phyloP scores from a whole-genome alignment of 2,329 filamentous ascomycete genomes.

The Hypoxylon sp. region DNA sequence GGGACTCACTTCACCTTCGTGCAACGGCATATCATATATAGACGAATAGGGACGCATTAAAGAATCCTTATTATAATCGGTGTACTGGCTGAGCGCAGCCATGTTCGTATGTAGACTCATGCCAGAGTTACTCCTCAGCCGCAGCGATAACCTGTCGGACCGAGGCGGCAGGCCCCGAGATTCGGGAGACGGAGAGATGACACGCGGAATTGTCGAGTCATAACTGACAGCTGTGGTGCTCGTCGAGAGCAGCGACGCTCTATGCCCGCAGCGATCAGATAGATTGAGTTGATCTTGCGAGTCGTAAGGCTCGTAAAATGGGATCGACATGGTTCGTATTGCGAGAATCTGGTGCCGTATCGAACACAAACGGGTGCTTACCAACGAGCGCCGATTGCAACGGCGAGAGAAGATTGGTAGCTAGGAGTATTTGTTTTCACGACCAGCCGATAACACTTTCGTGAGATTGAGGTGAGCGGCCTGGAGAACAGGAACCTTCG shows the following conservation, averaged over 20 bases:
- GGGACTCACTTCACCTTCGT: constrained; percentile 18
- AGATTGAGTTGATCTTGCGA: constrained; percentile 1
- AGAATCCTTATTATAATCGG: constrained; percentile 54
- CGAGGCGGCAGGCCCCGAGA: constrained; percentile 26
- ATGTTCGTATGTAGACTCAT: constrained; percentile 56
- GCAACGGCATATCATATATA: not conserved
- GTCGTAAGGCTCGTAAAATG: not conserved
- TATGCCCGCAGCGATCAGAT: constrained; percentile 12
- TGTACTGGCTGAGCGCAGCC: constrained; percentile 55
- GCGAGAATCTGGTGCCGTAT: not conserved
- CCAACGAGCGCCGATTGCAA: not conserved
- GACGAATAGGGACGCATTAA: constrained; percentile 40
- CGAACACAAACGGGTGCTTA: not conserved
- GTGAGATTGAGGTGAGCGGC: not conserved
- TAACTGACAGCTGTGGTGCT: constrained; percentile 6
- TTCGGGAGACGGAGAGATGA: constrained; percentile 15
- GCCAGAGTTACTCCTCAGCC: constrained; percentile 56
- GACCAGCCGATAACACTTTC: not conserved
- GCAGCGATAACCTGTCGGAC: constrained; percentile 37
- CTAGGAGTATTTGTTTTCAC: not conserved
- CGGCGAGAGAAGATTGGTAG: not conserved
- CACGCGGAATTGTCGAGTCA: constrained; percentile 16
- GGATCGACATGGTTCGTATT: not conserved
- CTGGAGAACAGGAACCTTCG: not conserved
- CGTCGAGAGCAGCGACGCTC: constrained; percentile 16